phyloP scores from a whole-genome alignment of 169 alveolate species.

The Cyclospora cayetanensis region DNA sequence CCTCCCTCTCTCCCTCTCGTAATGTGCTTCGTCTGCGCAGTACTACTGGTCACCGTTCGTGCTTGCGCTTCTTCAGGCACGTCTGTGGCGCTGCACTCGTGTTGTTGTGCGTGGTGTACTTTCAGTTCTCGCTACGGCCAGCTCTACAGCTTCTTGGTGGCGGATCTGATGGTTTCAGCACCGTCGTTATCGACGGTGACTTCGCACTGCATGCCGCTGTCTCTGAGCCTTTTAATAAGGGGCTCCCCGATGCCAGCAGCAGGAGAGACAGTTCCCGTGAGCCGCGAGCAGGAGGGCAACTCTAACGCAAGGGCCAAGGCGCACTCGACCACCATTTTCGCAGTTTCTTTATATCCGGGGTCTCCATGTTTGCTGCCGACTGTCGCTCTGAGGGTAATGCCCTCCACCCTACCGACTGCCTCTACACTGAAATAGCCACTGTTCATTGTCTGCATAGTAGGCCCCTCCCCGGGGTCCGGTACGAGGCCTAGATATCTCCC shows the following conservation, averaged over 20 bases:
- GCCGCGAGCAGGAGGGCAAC: background rate
- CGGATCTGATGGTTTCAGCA: background rate
- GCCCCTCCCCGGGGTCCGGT: constrained; percentile 63
- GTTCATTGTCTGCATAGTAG: background rate
- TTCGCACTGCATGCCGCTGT: background rate
- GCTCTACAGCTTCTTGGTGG: too few relatives aligned
- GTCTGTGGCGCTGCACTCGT: too few relatives aligned
- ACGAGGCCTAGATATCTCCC: background rate
- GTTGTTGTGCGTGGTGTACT: too few relatives aligned
- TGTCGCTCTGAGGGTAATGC: background rate
- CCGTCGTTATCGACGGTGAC: background rate
- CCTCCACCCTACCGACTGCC: background rate
- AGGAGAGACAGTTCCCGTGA: constrained; percentile 48
- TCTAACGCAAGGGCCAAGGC: constrained; percentile 50
- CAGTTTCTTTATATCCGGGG: constrained; percentile 70
- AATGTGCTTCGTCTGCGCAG: too few relatives aligned
- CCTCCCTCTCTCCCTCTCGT: too few relatives aligned
- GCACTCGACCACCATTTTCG: constrained; percentile 48
- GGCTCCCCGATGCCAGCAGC: constrained; percentile 45
- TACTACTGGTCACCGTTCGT: too few relatives aligned
- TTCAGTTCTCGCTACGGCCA: too few relatives aligned
- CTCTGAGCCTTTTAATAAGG: constrained; percentile 27
- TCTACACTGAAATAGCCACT: constrained; percentile 16
- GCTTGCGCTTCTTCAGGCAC: too few relatives aligned
- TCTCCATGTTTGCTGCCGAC: constrained; percentile 36